Percentiles rank a stretch among this genome's conserved stretches.
Conservation (phyloP, 164 flowering plant genomes). For the Stephania japonica region DNA sequence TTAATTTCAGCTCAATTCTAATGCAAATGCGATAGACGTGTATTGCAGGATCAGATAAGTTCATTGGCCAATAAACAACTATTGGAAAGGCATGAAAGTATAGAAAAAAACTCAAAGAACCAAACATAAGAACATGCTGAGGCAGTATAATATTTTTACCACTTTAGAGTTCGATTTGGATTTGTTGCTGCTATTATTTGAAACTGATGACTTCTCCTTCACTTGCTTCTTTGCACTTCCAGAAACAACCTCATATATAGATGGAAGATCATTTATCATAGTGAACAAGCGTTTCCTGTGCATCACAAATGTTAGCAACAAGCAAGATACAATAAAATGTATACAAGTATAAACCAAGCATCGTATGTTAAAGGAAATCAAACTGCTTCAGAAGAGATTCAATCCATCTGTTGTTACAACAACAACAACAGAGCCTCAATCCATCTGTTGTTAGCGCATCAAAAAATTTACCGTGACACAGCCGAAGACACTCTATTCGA, state of each 20-base stretch:
- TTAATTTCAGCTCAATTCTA: background rate
- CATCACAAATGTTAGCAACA: constrained; percentile 11
- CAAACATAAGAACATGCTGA: background rate
- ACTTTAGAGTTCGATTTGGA: constrained; percentile 37
- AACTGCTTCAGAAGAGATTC: background rate
- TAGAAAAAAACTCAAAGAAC: background rate
- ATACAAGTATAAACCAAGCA: background rate
- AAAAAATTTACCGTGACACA: background rate
- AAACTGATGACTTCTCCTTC: constrained; percentile 44
- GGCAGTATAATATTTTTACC: constrained; percentile 24
- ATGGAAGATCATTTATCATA: constrained; percentile 63
- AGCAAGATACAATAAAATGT: background rate
- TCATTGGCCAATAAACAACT: background rate
- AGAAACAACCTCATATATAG: constrained; percentile 51
- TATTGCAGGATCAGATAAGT: background rate
- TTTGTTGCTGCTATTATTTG: constrained; percentile 47
- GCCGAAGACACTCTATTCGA: background rate
- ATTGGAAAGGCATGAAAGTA: background rate
- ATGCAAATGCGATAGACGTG: background rate
- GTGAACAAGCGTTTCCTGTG: constrained; percentile 50
- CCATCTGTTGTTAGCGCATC: background rate
- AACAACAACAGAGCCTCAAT: background rate
- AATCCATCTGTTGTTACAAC: background rate
- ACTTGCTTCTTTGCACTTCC: constrained; percentile 43
- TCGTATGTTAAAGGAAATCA: background rate